Conservation (phyloP, 169 alveolate species). For the Toxoplasma gondii region DNA sequence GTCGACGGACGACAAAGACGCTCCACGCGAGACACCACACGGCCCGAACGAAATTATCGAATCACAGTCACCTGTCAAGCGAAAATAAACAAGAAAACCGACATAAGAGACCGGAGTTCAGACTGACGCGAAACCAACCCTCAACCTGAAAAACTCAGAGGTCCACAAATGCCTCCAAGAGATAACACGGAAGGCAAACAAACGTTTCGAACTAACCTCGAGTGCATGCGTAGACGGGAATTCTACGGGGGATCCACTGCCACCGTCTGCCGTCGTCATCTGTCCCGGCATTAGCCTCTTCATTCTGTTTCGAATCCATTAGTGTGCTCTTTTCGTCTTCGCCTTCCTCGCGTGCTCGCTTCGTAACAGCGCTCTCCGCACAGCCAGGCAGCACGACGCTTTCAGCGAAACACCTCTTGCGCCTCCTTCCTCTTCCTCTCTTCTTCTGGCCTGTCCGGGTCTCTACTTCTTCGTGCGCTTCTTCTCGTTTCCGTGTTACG, state of each 20-base stretch:
- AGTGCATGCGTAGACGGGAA: conserved; percentile 22
- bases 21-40: no score
- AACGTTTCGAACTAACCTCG: not conserved
- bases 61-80: no score
- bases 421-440: not conserved
- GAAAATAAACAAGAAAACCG: no score
- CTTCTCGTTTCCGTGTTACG: not conserved
- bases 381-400: not conserved
- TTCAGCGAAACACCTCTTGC: not conserved
- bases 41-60: no score
- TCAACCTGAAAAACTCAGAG: no score
- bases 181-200: no score
- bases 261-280: not conserved
- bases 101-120: no score
- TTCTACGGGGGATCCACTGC: not conserved
- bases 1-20: no score
- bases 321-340: not conserved
- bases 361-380: not conserved
- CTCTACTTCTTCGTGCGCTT: not conserved
- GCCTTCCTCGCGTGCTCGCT: not conserved
- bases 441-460: not conserved
- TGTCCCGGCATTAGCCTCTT: not conserved
- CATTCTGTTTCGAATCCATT: not conserved
- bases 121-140: no score
- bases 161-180: no score